Base-by-base conservation (phyloP, 805 yeast species). In the Ogataea trehaloabstinens region DNA sequence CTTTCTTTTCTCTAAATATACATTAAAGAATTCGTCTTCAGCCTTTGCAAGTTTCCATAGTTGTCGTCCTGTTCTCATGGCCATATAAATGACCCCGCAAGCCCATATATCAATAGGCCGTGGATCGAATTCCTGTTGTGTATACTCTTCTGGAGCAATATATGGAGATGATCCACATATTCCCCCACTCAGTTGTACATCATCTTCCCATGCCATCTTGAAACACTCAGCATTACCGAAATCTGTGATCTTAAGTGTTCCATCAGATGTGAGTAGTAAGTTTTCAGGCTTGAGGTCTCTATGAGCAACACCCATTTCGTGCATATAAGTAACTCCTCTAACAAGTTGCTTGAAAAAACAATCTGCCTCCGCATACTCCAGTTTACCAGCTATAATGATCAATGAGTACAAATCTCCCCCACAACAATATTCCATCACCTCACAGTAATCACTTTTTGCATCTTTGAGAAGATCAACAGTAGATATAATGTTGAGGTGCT, bases 1-100 rank as follows among this genome's bases (percentile, higher is more conserved):
- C 58, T 83, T 87, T 42, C 98, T 72, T 41, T 86, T 89, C 35
- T 72, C 72, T 42, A 90, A 64, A 58, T 91, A 91, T 52, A 76
- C 80, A 28, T 71, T 66, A 60, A 79, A 91, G 55, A 86, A 87
- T 52, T 82, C 95, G 57, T 91, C 98, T 31, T 80, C 86, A 21
- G 69, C 73, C 42, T 78, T 76, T 2, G 98, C 96, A 41, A 80
- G 66, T 52, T 85, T 79, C 98, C 98, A 91, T 37, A 93, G 64
- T 55, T 91, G 96, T 37, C 96, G 71, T 4, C 98, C 99, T 0
- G 96, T 86, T 52, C 97, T 70, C 91, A 88, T 83, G 5, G 95
- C 95, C 87, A 88, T 82, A 57, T 85, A 88, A 24, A 88, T 87
- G 8, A 88, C 91, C 35, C 95, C 96, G 67, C 95, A 86, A 0